Percentiles rank a stretch among this genome's conserved stretches.
These are phyloP conservation scores for Escovopsis weberi DNA, from an alignment of 2,329 filamentous ascomycete species.

Conservation along the genomic window DNA sequence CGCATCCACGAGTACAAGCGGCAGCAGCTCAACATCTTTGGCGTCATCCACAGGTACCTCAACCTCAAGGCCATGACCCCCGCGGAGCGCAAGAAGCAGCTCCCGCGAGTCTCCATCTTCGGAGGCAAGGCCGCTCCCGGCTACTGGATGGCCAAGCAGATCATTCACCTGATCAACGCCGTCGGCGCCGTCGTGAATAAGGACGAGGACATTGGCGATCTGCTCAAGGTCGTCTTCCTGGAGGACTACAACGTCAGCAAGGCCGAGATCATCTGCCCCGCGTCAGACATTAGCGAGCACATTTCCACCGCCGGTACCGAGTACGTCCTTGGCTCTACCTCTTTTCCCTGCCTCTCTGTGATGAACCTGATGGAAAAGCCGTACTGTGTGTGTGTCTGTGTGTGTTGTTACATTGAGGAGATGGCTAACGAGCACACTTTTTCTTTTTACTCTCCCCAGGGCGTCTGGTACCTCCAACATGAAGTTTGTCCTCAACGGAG, in stretches of 20 bases:
- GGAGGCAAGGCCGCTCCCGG: constrained; percentile 95
- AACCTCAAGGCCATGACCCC: constrained; percentile 72
- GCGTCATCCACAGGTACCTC: constrained; percentile 89
- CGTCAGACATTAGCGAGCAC: constrained; percentile 93
- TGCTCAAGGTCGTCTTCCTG: constrained; percentile 93
- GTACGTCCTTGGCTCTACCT: no score
- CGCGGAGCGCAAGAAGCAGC: constrained; percentile 73
- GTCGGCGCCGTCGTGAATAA: constrained; percentile 86
- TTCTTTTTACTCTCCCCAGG: no score
- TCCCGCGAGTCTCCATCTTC: constrained; percentile 86
- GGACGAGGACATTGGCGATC: constrained; percentile 79
- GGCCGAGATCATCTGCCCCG: constrained; percentile 89
- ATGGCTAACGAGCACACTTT: constrained; percentile 6
- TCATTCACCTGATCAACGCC: constrained; percentile 91
- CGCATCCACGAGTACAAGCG: constrained; percentile 99
- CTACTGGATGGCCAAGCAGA: constrained; percentile 99
- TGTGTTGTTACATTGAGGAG: background rate
- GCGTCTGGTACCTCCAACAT: constrained; percentile 89
- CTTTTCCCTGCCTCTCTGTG: no score
- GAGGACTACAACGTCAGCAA: constrained; percentile 99
- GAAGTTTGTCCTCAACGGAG: constrained; percentile 98
- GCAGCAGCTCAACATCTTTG: constrained; percentile 97
- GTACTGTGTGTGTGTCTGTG: no score
- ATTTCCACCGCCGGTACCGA: constrained; percentile 97
- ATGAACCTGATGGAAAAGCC: no score